Percentiles rank a stretch among this genome's conserved stretches.
Evolutionary conservation across 495 filamentous ascomycete genomes (phyloP).

Genomic region (Penicillium flavigenum): DNA sequence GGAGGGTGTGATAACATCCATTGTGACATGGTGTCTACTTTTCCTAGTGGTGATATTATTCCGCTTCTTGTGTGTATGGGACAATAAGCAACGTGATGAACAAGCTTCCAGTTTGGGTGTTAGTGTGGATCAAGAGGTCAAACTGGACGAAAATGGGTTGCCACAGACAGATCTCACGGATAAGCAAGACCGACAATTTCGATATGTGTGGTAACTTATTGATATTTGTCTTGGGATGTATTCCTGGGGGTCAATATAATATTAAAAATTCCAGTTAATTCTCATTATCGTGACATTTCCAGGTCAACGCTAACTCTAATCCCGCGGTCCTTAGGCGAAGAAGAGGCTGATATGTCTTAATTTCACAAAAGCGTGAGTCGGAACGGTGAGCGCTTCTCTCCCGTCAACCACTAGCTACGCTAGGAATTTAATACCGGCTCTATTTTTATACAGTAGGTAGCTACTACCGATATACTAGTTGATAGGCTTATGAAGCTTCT

Average conservation of each 20-base stretch:
- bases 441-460: too few relatives aligned
- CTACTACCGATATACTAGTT: too few relatives aligned
- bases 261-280: too few relatives aligned
- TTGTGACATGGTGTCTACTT: slow-evolving; percentile 35
- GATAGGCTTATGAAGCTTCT: too few relatives aligned
- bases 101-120: not conserved
- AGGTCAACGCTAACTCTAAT: too few relatives aligned
- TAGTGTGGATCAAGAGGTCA: slow-evolving; percentile 2
- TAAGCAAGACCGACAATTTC: slow-evolving; percentile 22
- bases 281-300: too few relatives aligned
- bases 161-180: slow-evolving; percentile 25
- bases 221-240: not conserved
- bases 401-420: too few relatives aligned
- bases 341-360: too few relatives aligned
- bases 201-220: slow-evolving; percentile 19
- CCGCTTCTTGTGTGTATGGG: slow-evolving; percentile 25
- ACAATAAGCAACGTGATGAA: slow-evolving; percentile 22
- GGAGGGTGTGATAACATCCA: slow-evolving; percentile 28
- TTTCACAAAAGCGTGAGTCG: too few relatives aligned
- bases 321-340: too few relatives aligned
- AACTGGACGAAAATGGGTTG: slow-evolving; percentile 21
- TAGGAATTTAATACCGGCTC: too few relatives aligned
- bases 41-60: slow-evolving; percentile 22
- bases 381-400: too few relatives aligned
- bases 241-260: not conserved